These are phyloP conservation scores for Colletotrichum sp. DNA, from an alignment of 2,329 filamentous ascomycete species.

Conservation along the genomic window DNA sequence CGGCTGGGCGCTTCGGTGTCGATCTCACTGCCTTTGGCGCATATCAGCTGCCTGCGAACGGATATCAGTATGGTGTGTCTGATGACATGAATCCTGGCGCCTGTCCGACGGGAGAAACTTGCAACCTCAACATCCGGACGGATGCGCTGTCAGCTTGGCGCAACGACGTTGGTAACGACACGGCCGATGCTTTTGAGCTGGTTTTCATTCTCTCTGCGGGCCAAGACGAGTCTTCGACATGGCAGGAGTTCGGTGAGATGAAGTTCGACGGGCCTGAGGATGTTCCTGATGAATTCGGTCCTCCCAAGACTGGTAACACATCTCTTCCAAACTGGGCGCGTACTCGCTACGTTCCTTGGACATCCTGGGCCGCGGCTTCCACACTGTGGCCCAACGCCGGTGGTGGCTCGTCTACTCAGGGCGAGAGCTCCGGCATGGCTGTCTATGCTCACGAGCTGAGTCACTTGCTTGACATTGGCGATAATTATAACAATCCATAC, in stretches of 20 bases:
- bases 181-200: slow-evolving; percentile 51
- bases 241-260: slow-evolving; percentile 64
- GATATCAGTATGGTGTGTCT: slow-evolving; percentile 57
- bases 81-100: slow-evolving; percentile 52
- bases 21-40: slow-evolving; percentile 57
- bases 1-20: slow-evolving; percentile 55
- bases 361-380: slow-evolving; percentile 55
- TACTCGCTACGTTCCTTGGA: slow-evolving; percentile 59
- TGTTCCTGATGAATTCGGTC: slow-evolving; percentile 53
- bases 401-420: slow-evolving; percentile 56
- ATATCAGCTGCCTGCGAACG: slow-evolving; percentile 50
- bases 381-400: slow-evolving; percentile 60
- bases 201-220: slow-evolving; percentile 60
- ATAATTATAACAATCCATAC: slow-evolving; percentile 63
- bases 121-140: slow-evolving; percentile 51
- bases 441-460: slow-evolving; percentile 59
- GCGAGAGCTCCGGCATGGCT: slow-evolving; percentile 56
- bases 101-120: slow-evolving; percentile 46
- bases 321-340: slow-evolving; percentile 47
- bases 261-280: slow-evolving; percentile 51
- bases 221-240: slow-evolving; percentile 59
- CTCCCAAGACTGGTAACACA: slow-evolving; percentile 40
- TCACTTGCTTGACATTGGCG: slow-evolving; percentile 55
- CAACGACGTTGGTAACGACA: slow-evolving; percentile 54
- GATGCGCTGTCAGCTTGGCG: slow-evolving; percentile 56